Percentiles rank a stretch among this genome's conserved stretches.
Conservation (phyloP, 129 eudicot species). For the Centrapalus pauciflorus region DNA sequence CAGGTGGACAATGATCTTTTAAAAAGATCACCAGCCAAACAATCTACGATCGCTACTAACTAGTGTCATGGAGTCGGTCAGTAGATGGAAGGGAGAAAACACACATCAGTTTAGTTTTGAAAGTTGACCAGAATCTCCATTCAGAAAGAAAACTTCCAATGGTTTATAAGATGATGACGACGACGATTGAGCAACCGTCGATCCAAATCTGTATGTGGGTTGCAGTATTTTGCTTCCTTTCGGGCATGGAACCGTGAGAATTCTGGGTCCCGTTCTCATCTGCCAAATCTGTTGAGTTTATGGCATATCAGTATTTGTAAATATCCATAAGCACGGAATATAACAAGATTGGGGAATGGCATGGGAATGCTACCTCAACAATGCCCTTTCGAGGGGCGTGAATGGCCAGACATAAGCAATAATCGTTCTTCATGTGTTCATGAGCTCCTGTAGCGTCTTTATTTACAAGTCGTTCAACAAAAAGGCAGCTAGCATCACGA, state of each 20-base stretch:
- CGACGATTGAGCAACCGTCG: slow-evolving; percentile 40
- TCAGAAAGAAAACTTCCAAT: slow-evolving; percentile 74
- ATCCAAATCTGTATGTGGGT: slow-evolving; percentile 90
- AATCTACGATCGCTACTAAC: no score
- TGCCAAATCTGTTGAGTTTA: slow-evolving; percentile 53
- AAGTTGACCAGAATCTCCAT: slow-evolving; percentile 93
- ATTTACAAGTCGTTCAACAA: slow-evolving; percentile 81
- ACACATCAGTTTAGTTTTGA: slow-evolving; percentile 52
- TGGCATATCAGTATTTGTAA: background rate
- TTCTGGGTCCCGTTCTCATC: slow-evolving; percentile 92
- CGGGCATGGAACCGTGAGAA: slow-evolving; percentile 65
- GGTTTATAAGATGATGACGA: slow-evolving; percentile 60
- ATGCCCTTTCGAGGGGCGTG: slow-evolving; percentile 97
- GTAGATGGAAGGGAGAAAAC: background rate
- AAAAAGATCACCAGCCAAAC: no score
- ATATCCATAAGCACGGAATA: background rate
- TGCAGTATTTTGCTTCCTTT: slow-evolving; percentile 88
- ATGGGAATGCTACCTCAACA: slow-evolving; percentile 58
- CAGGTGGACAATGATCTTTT: no score
- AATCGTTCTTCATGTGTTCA: slow-evolving; percentile 63
- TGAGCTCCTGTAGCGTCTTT: slow-evolving; percentile 37
- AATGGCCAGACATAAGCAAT: slow-evolving; percentile 85
- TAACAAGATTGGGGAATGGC: background rate
- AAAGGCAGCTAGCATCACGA: slow-evolving; percentile 94
- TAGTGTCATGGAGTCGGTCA: no score